phyloP scores from a whole-genome alignment of 495 filamentous ascomycete genomes.

The Pyrenula aspistea region DNA sequence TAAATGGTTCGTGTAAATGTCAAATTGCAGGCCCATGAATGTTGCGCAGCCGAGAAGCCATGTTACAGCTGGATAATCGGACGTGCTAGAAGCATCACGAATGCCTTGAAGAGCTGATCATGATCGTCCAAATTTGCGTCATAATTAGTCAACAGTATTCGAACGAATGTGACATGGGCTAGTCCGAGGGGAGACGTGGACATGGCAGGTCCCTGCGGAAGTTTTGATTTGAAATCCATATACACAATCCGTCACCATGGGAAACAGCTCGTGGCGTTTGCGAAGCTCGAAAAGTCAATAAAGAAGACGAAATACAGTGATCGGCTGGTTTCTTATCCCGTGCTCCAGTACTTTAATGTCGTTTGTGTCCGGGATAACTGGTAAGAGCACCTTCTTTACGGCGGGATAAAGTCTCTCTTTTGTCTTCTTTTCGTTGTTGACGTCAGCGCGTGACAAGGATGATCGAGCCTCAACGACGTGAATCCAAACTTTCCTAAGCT shows the following conservation, averaged over 20 bases:
- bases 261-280: background rate
- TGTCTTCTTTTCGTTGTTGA: too few relatives aligned
- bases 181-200: background rate
- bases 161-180: background rate
- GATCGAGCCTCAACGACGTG: background rate
- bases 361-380: background rate
- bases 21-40: too few relatives aligned
- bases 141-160: too few relatives aligned
- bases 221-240: background rate
- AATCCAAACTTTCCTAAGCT: background rate
- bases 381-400: background rate
- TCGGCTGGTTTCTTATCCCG: background rate
- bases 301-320: background rate
- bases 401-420: too few relatives aligned
- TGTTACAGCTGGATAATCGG: too few relatives aligned
- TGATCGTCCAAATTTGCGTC: too few relatives aligned
- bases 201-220: background rate
- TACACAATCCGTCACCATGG: background rate
- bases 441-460: too few relatives aligned
- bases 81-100: too few relatives aligned
- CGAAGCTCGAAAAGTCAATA: background rate
- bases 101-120: too few relatives aligned
- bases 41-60: too few relatives aligned
- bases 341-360: background rate
- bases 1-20: too few relatives aligned